These are phyloP conservation scores for Myriangium duriaei DNA, from an alignment of 2,329 filamentous ascomycete genomes.

Conservation along the genomic window DNA sequence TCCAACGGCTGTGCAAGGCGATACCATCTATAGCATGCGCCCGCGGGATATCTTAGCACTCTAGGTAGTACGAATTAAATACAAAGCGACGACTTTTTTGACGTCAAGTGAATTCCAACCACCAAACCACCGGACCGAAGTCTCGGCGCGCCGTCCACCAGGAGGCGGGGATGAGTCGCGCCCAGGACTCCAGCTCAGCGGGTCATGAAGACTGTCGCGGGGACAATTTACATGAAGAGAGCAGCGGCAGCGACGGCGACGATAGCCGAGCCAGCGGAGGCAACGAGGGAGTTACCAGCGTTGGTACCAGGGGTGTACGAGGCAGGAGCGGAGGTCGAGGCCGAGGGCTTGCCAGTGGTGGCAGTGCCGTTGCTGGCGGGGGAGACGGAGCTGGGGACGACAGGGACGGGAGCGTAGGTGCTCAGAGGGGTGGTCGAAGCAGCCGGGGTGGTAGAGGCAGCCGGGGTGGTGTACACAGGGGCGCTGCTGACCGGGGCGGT, in stretches of 20 bases:
- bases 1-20: too few species aligned
- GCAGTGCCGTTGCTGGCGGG: slow-evolving; percentile 11
- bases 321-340: slow-evolving; percentile 20
- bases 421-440: slow-evolving; percentile 6
- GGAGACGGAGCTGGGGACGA: slow-evolving; percentile 12
- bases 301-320: slow-evolving; percentile 36
- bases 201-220: too few species aligned
- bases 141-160: neutral
- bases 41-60: neutral
- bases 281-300: slow-evolving; percentile 28
- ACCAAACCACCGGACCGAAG: too few species aligned
- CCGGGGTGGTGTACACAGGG: neutral
- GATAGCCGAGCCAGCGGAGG: slow-evolving; percentile 25
- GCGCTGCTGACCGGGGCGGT: slow-evolving; percentile 22
- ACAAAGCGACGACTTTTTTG: too few species aligned
- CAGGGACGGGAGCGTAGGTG: slow-evolving; percentile 3
- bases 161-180: too few species aligned
- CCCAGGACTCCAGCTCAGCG: too few species aligned
- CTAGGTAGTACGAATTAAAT: too few species aligned
- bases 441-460: slow-evolving; percentile 7
- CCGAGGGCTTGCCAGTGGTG: slow-evolving; percentile 8
- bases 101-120: too few species aligned
- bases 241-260: slow-evolving; percentile 34
- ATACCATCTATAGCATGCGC: too few species aligned
- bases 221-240: slow-evolving; percentile 6